phyloP scores from a whole-genome alignment of 306 rosid genomes.

The Datisca glomerata region DNA sequence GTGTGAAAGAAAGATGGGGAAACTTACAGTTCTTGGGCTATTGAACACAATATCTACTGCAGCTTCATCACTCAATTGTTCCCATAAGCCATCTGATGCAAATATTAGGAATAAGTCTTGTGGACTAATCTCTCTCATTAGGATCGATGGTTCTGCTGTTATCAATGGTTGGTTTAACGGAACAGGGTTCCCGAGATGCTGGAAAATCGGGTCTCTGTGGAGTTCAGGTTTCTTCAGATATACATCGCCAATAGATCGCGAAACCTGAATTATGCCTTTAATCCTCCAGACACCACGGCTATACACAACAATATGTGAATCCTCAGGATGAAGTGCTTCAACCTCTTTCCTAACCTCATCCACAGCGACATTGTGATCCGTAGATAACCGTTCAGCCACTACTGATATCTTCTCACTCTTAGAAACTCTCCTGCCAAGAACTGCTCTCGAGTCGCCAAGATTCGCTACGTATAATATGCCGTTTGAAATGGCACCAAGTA shows the following conservation, averaged over 20 bases:
- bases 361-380: slow-evolving; percentile 84
- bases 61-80: slow-evolving; percentile 73
- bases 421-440: slow-evolving; percentile 51
- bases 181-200: slow-evolving; percentile 53
- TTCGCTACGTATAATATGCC: slow-evolving; percentile 67
- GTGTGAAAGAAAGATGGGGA: too few species aligned
- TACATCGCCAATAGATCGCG: slow-evolving; percentile 88
- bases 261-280: slow-evolving; percentile 98
- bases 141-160: slow-evolving; percentile 83
- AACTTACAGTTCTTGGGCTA: slow-evolving; percentile 84
- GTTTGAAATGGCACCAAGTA: slow-evolving; percentile 76
- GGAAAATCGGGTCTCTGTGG: slow-evolving; percentile 57
- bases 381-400: slow-evolving; percentile 72
- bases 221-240: slow-evolving; percentile 84
- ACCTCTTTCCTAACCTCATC: slow-evolving; percentile 92
- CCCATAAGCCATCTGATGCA: slow-evolving; percentile 99
- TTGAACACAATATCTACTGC: slow-evolving; percentile 83
- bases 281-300: slow-evolving; percentile 91
- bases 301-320: slow-evolving; percentile 60
- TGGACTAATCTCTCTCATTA: slow-evolving; percentile 49
- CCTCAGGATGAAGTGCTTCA: slow-evolving; percentile 90
- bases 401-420: slow-evolving; percentile 19
- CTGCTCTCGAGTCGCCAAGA: slow-evolving; percentile 92
- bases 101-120: slow-evolving; percentile 84
- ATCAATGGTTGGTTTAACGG: slow-evolving; percentile 76